phyloP scores from a whole-genome alignment of 2,329 filamentous ascomycete species.

The Aspergillus fumigatus region DNA sequence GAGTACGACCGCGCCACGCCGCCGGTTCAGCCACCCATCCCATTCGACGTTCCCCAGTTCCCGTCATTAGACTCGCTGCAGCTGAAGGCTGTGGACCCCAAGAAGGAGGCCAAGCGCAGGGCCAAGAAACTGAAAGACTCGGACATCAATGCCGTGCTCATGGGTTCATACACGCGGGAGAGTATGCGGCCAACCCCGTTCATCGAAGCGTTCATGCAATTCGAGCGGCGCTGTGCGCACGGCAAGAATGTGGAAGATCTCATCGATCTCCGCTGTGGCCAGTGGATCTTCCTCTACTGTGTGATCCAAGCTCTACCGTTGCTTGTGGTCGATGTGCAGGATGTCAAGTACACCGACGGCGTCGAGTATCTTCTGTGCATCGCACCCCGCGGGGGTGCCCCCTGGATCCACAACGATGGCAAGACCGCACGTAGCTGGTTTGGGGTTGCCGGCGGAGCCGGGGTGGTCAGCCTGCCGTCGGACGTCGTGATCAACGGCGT shows the following conservation, averaged over 20 bases:
- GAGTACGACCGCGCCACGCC: conserved; percentile 88
- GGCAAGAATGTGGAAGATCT: conserved; percentile 44
- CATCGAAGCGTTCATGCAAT: conserved; percentile 46
- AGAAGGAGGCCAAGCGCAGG: conserved; percentile 69
- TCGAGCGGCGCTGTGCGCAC: conserved; percentile 41
- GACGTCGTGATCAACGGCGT: conserved; percentile 63
- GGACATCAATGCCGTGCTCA: conserved; percentile 71
- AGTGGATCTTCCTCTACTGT: conserved; percentile 50
- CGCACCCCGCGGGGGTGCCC: conserved; percentile 44
- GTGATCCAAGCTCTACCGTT: conserved; percentile 48
- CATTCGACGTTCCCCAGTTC: conserved; percentile 78
- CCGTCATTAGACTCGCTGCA: conserved; percentile 65
- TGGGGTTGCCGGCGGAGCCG: conserved; percentile 57
- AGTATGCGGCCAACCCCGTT: conserved; percentile 50
- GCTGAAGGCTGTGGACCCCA: conserved; percentile 61
- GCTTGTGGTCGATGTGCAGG: conserved; percentile 46
- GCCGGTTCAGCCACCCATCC: conserved; percentile 84
- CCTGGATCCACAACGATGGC: conserved; percentile 45
- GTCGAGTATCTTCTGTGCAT: conserved; percentile 50
- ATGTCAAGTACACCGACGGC: conserved; percentile 40
- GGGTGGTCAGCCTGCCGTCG: conserved; percentile 58
- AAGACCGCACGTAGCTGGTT: conserved; percentile 46
- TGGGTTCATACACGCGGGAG: conserved; percentile 76
- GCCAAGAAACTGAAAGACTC: conserved; percentile 70
- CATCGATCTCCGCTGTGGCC: conserved; percentile 44